Base-by-base conservation (phyloP, 257 asterid genomes). In the Solanum pimpinellifolium region DNA sequence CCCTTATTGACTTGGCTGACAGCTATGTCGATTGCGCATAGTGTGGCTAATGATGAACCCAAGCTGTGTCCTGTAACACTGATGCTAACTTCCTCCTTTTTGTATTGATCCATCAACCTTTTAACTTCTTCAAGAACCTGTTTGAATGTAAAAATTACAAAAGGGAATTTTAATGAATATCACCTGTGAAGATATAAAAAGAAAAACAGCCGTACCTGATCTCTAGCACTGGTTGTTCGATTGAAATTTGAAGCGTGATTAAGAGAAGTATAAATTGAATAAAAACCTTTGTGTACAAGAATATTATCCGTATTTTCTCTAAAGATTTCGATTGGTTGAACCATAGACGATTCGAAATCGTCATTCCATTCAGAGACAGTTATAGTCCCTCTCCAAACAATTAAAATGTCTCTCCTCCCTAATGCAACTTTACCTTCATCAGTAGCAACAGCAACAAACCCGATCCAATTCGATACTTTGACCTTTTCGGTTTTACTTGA, bases 21-120 rank as follows among this genome's bases (percentile, higher is more conserved):
- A 5, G 91, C 93, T 42, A 96, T 93, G 89, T 96, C 98, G 0
- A 88, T 90, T 14, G 97, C 98, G 33, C 90, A 94, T 74, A 96
- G 86, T 29, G 98, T 94, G 11, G 94, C 89, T 2, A 96, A 86
- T 9, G 98, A 93, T 1, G 98, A 98, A 0, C 99, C 99, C 82
- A 96, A 88, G 74, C 99, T 95, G 91, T 96, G 99, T 2, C 98
- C 99, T 8, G 94, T 91, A 12, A 95, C 74, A 8, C 94, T 95
- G 62, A 96, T 91, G 91, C 98, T 95, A 18, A 91, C 92, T 42
- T 95, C 95, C 62, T 96, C 98, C 7, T 90, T 72, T 89, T 93
- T 90, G 94, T 90, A 93, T 47, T 85, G 83, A 33, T 96, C 93
- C 11, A 96, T 95, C 85, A 94, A 83, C 83, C 93, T 87, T 33